phyloP scores from a whole-genome alignment of 2,329 filamentous ascomycete species.

The Huntiella abstrusa region DNA sequence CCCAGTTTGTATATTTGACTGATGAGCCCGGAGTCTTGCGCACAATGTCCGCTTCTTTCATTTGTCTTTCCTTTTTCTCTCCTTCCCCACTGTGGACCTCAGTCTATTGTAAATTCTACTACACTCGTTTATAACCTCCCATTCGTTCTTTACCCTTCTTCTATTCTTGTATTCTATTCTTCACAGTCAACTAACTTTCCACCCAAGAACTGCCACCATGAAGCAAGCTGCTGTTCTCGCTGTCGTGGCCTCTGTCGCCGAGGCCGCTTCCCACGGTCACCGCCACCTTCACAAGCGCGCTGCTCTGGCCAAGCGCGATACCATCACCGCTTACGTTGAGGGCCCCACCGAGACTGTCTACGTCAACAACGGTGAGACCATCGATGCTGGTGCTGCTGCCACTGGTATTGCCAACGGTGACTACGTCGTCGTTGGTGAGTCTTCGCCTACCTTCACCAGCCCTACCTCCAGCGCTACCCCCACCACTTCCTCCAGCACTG shows the following conservation, averaged over 20 bases:
- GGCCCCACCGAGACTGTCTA: slow-evolving; percentile 52
- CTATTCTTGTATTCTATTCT: not conserved
- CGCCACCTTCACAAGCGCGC: slow-evolving; percentile 10
- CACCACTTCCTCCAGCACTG: slow-evolving; percentile 16
- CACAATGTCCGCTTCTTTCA: not conserved
- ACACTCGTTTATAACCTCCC: not conserved
- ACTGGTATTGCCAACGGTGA: slow-evolving; percentile 52
- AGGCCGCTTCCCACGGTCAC: slow-evolving; percentile 10
- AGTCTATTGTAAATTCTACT: not conserved
- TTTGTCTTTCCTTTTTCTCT: not conserved
- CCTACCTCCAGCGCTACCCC: slow-evolving; percentile 19
- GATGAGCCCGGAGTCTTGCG: too few species aligned
- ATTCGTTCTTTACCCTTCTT: slow-evolving; percentile 1
- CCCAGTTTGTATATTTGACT: too few species aligned
- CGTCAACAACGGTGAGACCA: slow-evolving; percentile 37
- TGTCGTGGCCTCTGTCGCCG: slow-evolving; percentile 9
- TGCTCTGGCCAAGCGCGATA: slow-evolving; percentile 24
- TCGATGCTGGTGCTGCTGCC: slow-evolving; percentile 47
- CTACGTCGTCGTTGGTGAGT: slow-evolving; percentile 46
- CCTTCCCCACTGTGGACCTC: not conserved
- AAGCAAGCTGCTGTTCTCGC: slow-evolving; percentile 11
- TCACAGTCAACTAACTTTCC: not conserved
- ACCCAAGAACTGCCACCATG: slow-evolving; percentile 4
- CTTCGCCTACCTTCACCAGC: slow-evolving; percentile 24
- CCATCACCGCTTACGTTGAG: slow-evolving; percentile 34